Evolutionary conservation across 331 rosid species (phyloP).

Genomic region (Telfairia occidentalis): DNA sequence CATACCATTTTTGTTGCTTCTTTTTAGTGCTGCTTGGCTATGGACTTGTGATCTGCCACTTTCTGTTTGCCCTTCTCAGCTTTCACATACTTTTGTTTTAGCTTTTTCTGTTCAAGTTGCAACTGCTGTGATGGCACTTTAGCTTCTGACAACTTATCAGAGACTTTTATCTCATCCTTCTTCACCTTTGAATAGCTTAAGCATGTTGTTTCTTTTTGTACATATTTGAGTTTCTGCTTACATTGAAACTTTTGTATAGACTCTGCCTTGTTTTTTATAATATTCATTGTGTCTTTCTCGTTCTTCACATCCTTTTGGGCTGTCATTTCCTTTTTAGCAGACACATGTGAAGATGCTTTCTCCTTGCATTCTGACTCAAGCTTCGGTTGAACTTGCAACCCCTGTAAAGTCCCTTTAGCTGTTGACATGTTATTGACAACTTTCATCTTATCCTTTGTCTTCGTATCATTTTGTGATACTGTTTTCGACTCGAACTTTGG

Average conservation of each 20-base stretch:
- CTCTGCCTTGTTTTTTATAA: neutral
- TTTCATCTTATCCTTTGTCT: neutral
- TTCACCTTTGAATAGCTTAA: neutral
- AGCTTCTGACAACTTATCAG: neutral
- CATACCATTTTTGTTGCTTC: neutral
- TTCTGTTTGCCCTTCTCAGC: conserved; percentile 5
- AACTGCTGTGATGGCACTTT: neutral
- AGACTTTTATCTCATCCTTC: neutral
- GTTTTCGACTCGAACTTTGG: neutral
- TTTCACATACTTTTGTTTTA: neutral
- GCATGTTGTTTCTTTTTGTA: neutral
- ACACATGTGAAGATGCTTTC: neutral
- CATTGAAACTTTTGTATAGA: neutral
- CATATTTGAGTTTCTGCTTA: neutral
- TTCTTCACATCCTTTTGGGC: neutral
- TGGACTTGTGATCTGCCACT: neutral
- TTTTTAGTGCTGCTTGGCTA: neutral
- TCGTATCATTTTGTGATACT: neutral
- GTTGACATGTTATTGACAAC: neutral
- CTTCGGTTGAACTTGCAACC: neutral
- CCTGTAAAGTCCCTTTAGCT: neutral
- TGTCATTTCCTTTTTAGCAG: neutral
- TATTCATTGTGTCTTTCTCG: neutral
- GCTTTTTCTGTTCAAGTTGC: neutral
- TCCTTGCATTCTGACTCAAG: neutral